Conservation (phyloP, 2,329 filamentous ascomycete genomes). For the Fusarium phyllophilum region DNA sequence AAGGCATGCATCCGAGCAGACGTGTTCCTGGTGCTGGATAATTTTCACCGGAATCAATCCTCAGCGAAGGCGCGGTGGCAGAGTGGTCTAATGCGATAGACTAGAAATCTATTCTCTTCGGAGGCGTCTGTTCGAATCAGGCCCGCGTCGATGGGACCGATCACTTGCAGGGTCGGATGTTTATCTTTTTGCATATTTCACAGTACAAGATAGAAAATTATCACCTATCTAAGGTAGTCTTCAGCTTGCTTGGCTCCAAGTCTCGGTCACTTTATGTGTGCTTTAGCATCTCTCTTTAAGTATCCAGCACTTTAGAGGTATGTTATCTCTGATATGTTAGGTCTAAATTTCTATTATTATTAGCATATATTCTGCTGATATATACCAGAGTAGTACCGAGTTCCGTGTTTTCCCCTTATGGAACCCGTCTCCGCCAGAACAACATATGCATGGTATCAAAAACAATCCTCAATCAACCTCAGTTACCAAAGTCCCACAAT, state of each 20-base stretch:
- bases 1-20: not conserved
- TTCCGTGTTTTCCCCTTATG: not conserved
- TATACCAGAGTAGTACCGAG: not conserved
- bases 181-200: constrained; percentile 5
- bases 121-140: constrained; percentile 50
- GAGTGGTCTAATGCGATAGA: constrained; percentile 49
- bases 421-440: not conserved
- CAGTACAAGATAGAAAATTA: not conserved
- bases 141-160: constrained; percentile 41
- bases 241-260: not conserved
- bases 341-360: not conserved
- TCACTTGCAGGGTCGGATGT: not conserved
- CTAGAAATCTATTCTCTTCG: constrained; percentile 49
- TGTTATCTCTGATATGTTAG: not conserved
- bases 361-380: not conserved
- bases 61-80: constrained; percentile 43
- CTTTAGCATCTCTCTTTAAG: not conserved
- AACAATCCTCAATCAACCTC: constrained; percentile 16
- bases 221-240: not conserved
- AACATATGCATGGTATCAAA: not conserved
- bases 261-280: not conserved
- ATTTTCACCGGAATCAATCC: not conserved
- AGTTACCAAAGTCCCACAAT: constrained; percentile 66
- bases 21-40: not conserved
- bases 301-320: not conserved